phyloP scores from a whole-genome alignment of 108 stramenopile genomes.

The Asterionellopsis glacialis region DNA sequence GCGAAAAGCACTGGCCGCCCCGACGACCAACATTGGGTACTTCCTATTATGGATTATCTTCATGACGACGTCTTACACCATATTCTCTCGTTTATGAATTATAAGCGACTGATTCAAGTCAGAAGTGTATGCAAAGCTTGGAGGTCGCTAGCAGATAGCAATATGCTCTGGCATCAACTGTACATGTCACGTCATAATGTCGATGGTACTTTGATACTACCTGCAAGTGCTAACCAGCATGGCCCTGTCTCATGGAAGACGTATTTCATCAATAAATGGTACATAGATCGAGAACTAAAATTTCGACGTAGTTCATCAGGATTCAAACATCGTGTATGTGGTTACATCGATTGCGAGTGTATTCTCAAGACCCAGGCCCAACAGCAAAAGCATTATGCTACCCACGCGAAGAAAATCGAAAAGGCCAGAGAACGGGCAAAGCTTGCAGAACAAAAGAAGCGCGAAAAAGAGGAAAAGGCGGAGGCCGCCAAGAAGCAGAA shows the following conservation, averaged over 20 bases:
- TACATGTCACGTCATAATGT: conserved; percentile 6
- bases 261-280: conserved; percentile 9
- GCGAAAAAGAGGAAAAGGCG: neutral
- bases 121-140: conserved; percentile 6
- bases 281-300: conserved; percentile 1
- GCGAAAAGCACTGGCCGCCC: too few species aligned
- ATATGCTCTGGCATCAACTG: conserved; percentile 2
- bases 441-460: neutral
- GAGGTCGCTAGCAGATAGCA: neutral
- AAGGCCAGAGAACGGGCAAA: neutral
- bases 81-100: conserved; percentile 7
- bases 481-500: too few species aligned
- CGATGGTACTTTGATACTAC: neutral
- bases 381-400: conserved; percentile 1
- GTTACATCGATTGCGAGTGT: conserved; percentile 4
- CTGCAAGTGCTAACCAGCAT: neutral
- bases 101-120: conserved; percentile 8
- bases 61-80: conserved; percentile 7
- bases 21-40: neutral
- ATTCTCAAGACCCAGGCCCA: neutral
- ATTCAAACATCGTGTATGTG: conserved; percentile 7
- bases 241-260: conserved; percentile 7
- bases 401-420: conserved; percentile 1
- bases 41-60: neutral
- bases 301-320: conserved; percentile 2